Evolutionary conservation across 108 stramenopile genomes (phyloP), one percentile per base, ranked within the genome.

Genomic region (Pseudonitzschia pungens): DNA sequence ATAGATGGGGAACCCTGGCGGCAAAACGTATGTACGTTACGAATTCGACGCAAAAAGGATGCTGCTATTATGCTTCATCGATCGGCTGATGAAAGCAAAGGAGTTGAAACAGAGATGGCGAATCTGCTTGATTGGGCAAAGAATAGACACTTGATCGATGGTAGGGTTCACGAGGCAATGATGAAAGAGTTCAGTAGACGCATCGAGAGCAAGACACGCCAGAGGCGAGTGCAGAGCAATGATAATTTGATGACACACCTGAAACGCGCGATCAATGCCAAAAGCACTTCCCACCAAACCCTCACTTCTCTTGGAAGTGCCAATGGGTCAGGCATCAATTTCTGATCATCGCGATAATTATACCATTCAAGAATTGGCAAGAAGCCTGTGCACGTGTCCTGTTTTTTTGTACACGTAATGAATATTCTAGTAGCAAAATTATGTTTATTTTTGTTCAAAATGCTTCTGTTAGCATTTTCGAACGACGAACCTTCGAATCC

Each of bases 1-100:
- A 82, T 96, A 43, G 95, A 96, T 72, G 95, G 95, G 11, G 95
- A 96, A 73, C 95, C 95, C 4, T 94, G 91, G 93, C 82, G 86
- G 54, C 94, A 95, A 53, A 76, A 72, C 33, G 68, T 51, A 6
- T 87, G 89, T 53, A 86, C 77, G 5, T 65, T 95, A 12, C 63
- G 40, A 12, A 78, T 95, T 9, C 70, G 59, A 16, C 85, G 88
- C 21, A 91, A 92, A 76, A 77, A 74, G 62, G 86, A 92, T 6
- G 71, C 78, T 12, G 90, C 88, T 1, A 76, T 80, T 12, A 91
- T 92, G 94, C 70, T 95, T 69, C 90, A 95, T 63, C 76, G 87
- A 50, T 84, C 91, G 12, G 80, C 77, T 0, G 75, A 82, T 22
- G 87, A 89, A 33, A 83, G 84, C 50, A 86, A 86, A 31, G 91